Conservation (phyloP, 2,329 filamentous ascomycete species). For the Clonostachys sp. region DNA sequence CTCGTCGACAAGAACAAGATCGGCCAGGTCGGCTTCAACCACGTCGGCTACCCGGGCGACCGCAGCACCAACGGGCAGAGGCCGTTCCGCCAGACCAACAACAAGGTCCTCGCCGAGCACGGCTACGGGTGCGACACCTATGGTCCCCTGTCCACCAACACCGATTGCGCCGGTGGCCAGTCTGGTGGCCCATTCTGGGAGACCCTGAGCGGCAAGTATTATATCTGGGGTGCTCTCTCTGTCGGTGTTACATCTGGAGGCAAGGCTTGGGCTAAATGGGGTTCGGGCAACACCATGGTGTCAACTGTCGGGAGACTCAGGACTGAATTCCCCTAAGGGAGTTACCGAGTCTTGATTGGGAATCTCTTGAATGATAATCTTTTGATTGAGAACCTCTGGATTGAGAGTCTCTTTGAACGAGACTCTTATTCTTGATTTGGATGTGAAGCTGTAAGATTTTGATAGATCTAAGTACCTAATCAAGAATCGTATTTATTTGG, state of each 20-base stretch:
- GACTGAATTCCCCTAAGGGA: slow-evolving; percentile 1
- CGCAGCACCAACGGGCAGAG: slow-evolving; percentile 5
- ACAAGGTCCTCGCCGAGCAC: slow-evolving; percentile 1
- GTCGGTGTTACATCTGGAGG: slow-evolving; percentile 1
- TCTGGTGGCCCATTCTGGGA: slow-evolving; percentile 9
- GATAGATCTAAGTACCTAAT: no score
- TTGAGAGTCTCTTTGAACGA: no score
- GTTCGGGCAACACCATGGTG: slow-evolving; percentile 4
- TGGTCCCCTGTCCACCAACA: slow-evolving; percentile 6
- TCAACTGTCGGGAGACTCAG: slow-evolving; percentile 1
- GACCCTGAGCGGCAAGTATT: neutral
- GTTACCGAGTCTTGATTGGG: neutral
- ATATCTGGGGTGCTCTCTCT: slow-evolving; percentile 6
- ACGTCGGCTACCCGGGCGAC: slow-evolving; percentile 12
- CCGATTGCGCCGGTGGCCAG: slow-evolving; percentile 8
- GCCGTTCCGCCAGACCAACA: slow-evolving; percentile 6
- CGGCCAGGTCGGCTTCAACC: slow-evolving; percentile 8
- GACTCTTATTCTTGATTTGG: no score
- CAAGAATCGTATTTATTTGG: no score
- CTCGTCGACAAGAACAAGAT: slow-evolving; percentile 6
- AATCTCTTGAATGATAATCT: no score
- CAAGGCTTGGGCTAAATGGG: slow-evolving; percentile 4
- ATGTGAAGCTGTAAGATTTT: no score
- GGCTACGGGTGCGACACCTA: slow-evolving; percentile 5
- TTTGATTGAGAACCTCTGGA: no score